Percentiles rank a stretch among this genome's conserved stretches.
Evolutionary conservation across 495 filamentous ascomycete genomes (phyloP).

Genomic region (Xylaria curta): DNA sequence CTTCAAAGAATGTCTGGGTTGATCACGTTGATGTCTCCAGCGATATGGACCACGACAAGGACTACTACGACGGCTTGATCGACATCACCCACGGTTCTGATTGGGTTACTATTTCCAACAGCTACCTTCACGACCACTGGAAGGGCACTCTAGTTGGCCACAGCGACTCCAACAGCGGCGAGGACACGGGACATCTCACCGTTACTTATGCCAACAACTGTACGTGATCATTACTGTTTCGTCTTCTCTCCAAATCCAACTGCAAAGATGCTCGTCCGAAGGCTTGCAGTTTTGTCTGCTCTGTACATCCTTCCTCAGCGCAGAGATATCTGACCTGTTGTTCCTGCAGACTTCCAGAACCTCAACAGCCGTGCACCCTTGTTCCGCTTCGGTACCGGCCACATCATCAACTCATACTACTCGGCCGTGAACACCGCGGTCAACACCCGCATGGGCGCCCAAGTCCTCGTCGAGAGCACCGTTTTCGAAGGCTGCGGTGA

Average conservation of each 20-base stretch:
- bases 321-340: background rate
- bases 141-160: constrained; percentile 70
- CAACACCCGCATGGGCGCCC: constrained; percentile 70
- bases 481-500: constrained; percentile 57
- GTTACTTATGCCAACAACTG: constrained; percentile 68
- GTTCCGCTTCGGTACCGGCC: constrained; percentile 67
- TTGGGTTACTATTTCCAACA: constrained; percentile 59
- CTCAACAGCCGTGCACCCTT: constrained; percentile 65
- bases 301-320: background rate
- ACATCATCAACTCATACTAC: constrained; percentile 56
- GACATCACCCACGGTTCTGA: constrained; percentile 64
- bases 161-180: constrained; percentile 54
- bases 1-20: constrained; percentile 67
- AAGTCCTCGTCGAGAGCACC: constrained; percentile 68
- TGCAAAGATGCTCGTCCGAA: background rate
- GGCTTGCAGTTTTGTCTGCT: background rate
- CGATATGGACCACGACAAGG: constrained; percentile 62
- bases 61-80: constrained; percentile 72
- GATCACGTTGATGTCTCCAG: constrained; percentile 72
- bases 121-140: constrained; percentile 68
- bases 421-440: constrained; percentile 60
- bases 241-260: background rate
- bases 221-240: background rate
- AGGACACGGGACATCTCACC: constrained; percentile 61
- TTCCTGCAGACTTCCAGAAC: constrained; percentile 58